Evolutionary conservation across 1,284 basidiomycete species (phyloP).

Genomic region (Clitocybe nebularis): DNA sequence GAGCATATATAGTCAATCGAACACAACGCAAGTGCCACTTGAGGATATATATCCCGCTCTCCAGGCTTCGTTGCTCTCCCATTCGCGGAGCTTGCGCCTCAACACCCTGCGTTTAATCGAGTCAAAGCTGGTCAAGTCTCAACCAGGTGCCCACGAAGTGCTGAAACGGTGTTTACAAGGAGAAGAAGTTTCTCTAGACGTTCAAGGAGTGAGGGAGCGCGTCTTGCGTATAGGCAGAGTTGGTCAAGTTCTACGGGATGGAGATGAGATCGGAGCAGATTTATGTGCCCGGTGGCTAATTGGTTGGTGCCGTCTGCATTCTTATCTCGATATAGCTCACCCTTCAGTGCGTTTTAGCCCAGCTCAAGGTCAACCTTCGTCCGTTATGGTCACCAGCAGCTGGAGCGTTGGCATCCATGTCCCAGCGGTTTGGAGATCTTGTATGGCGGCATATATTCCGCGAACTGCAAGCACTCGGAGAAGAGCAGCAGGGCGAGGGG

Average conservation of each 20-base stretch:
- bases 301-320: conserved; percentile 33
- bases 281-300: conserved; percentile 64
- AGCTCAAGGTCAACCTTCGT: conserved; percentile 88
- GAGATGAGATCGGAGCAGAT: conserved; percentile 50
- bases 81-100: conserved; percentile 54
- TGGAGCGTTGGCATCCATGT: conserved; percentile 59
- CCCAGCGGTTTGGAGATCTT: conserved; percentile 56
- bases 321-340: conserved; percentile 1
- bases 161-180: conserved; percentile 65
- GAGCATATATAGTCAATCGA: conserved; percentile 17
- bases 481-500: conserved; percentile 8
- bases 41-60: conserved; percentile 45
- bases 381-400: conserved; percentile 87
- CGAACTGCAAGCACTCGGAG: conserved; percentile 43
- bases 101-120: conserved; percentile 52
- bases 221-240: conserved; percentile 68
- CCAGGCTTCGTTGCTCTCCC: conserved; percentile 48
- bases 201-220: conserved; percentile 80
- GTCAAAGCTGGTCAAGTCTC: conserved; percentile 37
- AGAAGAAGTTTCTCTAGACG: conserved; percentile 71
- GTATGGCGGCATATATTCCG: conserved; percentile 73
- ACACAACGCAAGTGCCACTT: conserved; percentile 28
- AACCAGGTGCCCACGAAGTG: conserved; percentile 49
- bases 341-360: conserved; percentile 43
- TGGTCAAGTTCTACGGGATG: conserved; percentile 48